Conservation (phyloP, 768 basidiomycete genomes). For the Galerina sulciceps region DNA sequence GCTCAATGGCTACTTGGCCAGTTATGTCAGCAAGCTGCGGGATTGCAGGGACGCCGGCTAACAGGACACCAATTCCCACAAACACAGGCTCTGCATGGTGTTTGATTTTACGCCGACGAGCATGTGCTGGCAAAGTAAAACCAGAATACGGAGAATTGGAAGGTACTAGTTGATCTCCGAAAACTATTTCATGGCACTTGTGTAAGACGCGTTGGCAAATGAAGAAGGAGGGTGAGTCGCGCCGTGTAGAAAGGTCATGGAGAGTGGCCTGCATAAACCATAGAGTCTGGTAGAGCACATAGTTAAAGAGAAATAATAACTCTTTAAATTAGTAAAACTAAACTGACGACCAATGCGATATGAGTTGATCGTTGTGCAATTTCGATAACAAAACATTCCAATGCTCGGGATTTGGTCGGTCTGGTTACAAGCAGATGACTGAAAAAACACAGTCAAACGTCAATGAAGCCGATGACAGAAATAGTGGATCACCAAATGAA, state of each 20-base stretch:
- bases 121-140: conserved; percentile 50
- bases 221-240: conserved; percentile 78
- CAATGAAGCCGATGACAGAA: conserved; percentile 12
- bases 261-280: conserved; percentile 99
- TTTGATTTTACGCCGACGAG: conserved; percentile 70
- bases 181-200: conserved; percentile 95
- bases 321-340: conserved; percentile 13
- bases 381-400: conserved; percentile 93
- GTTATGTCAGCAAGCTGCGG: conserved; percentile 73
- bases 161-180: conserved; percentile 79
- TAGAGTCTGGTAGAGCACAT: conserved; percentile 53
- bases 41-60: conserved; percentile 80
- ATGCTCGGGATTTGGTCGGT: conserved; percentile 87
- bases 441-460: conserved; percentile 16
- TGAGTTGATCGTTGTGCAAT: conserved; percentile 91
- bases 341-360: conserved; percentile 90
- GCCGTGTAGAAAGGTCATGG: conserved; percentile 70
- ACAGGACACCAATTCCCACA: conserved; percentile 82
- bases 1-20: conserved; percentile 87
- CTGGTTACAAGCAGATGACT: conserved; percentile 95
- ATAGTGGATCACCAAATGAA: conserved; percentile 73
- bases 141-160: conserved; percentile 69
- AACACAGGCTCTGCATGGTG: conserved; percentile 74
- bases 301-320: conserved; percentile 3
- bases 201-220: conserved; percentile 93